Conservation (phyloP, 2,329 filamentous ascomycete genomes). For the Phaeomoniella chlamydospora region DNA sequence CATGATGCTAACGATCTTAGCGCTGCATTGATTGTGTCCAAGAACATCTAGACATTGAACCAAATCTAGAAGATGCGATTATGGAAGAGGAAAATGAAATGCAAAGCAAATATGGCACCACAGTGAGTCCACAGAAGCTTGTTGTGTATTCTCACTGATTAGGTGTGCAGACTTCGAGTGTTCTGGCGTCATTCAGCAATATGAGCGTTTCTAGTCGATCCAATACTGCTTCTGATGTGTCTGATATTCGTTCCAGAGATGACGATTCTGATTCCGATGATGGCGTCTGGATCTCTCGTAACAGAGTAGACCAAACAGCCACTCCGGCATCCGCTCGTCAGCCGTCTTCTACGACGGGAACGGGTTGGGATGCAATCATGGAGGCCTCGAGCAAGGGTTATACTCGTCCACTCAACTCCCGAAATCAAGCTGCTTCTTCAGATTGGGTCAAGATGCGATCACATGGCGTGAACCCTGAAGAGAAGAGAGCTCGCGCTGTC, state of each 20-base stretch:
- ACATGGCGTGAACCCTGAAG: neutral
- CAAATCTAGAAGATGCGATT: slow-evolving; percentile 11
- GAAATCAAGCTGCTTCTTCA: neutral
- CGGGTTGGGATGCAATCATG: neutral
- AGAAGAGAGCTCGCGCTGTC: neutral
- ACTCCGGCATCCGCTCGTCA: too few species aligned
- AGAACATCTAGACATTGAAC: slow-evolving; percentile 16
- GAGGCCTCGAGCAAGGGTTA: neutral
- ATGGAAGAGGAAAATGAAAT: slow-evolving; percentile 15
- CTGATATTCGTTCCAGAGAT: too few species aligned
- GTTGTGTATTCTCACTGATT: too few species aligned
- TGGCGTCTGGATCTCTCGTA: too few species aligned
- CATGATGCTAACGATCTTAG: slow-evolving; percentile 14
- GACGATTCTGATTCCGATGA: too few species aligned
- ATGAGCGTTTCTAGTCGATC: too few species aligned
- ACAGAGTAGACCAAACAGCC: too few species aligned
- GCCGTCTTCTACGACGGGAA: neutral
- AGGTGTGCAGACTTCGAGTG: too few species aligned
- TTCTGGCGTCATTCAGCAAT: too few species aligned
- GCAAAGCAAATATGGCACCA: neutral
- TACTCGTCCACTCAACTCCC: neutral
- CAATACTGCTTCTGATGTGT: too few species aligned
- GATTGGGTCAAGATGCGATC: neutral
- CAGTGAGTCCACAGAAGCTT: too few species aligned
- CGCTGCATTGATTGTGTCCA: slow-evolving; percentile 26